Evolutionary conservation across 176 grass and related monocot species (phyloP).

Genomic region (Saccharum officinarum): DNA sequence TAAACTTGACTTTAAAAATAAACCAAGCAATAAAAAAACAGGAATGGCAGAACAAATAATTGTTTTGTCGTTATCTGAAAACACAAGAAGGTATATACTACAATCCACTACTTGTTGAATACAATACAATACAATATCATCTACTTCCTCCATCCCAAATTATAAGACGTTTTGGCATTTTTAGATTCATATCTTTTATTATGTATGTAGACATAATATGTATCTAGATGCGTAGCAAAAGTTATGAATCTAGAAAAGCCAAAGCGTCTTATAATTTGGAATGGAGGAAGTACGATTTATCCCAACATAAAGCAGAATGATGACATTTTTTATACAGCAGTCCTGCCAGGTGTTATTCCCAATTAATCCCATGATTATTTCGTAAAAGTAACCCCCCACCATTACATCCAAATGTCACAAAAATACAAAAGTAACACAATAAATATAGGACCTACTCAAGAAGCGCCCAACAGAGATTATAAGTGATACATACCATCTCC

Average conservation of each 20-base stretch:
- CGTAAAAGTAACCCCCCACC: not conserved
- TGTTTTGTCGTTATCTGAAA: conserved; percentile 10
- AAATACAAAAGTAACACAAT: not conserved
- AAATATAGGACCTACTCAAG: not conserved
- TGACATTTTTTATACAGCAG: not conserved
- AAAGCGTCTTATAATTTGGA: too few species aligned
- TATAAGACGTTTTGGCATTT: too few species aligned
- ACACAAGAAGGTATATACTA: not conserved
- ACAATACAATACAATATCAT: not conserved
- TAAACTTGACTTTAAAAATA: not conserved
- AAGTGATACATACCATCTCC: conserved; percentile 47
- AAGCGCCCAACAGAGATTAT: not conserved
- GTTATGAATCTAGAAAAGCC: too few species aligned
- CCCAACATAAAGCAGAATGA: not conserved
- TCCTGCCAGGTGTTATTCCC: not conserved
- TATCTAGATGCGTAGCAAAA: too few species aligned
- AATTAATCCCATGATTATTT: conserved; percentile 23
- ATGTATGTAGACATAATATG: too few species aligned
- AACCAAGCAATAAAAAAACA: conserved; percentile 7
- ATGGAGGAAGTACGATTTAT: not conserved
- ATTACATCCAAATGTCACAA: conserved; percentile 12
- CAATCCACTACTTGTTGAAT: not conserved
- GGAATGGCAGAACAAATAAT: not conserved
- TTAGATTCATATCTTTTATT: too few species aligned
- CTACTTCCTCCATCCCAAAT: too few species aligned